Percentiles rank a stretch among this genome's conserved stretches.
These are phyloP conservation scores for Cornus kousa DNA, from an alignment of 148 eudicot genomes.

Conservation along the genomic window DNA sequence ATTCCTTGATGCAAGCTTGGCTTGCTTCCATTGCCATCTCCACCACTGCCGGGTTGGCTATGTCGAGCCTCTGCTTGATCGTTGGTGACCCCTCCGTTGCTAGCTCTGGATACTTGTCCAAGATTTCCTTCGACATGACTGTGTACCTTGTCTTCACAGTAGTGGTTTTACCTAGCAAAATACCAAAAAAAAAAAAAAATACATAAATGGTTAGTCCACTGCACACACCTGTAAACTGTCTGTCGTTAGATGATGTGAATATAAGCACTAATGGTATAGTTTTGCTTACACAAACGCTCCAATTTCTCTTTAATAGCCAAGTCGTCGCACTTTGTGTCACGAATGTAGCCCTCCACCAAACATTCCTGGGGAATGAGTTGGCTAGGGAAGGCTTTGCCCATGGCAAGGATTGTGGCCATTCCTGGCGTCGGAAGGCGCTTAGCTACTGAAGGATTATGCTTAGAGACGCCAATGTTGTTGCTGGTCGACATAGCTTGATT, in stretches of 20 bases:
- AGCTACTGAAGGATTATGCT: constrained; percentile 8
- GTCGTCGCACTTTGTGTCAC: constrained; percentile 74
- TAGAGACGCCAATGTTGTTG: constrained; percentile 31
- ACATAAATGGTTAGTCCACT: background rate
- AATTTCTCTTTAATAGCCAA: constrained; percentile 69
- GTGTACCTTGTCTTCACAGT: constrained; percentile 83
- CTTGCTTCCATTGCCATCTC: constrained; percentile 69
- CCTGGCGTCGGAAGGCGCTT: constrained; percentile 59
- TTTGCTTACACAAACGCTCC: constrained; percentile 71
- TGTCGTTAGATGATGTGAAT: background rate
- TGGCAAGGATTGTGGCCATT: constrained; percentile 72
- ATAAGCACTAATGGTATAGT: background rate
- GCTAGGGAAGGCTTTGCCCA: constrained; percentile 82
- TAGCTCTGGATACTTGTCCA: constrained; percentile 59
- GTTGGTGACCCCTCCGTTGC: constrained; percentile 74
- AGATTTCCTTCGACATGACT: constrained; percentile 59
- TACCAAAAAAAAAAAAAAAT: background rate
- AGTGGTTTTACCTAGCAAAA: constrained; percentile 69
- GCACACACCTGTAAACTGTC: background rate
- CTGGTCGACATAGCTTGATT: constrained; percentile 43
- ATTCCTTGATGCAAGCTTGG: constrained; percentile 55
- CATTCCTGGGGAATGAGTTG: constrained; percentile 78
- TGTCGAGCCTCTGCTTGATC: constrained; percentile 60
- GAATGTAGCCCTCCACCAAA: constrained; percentile 74
- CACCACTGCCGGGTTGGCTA: constrained; percentile 63